phyloP scores from a whole-genome alignment of 352 stramenopile genomes.

The Phytophthora hybrid region DNA sequence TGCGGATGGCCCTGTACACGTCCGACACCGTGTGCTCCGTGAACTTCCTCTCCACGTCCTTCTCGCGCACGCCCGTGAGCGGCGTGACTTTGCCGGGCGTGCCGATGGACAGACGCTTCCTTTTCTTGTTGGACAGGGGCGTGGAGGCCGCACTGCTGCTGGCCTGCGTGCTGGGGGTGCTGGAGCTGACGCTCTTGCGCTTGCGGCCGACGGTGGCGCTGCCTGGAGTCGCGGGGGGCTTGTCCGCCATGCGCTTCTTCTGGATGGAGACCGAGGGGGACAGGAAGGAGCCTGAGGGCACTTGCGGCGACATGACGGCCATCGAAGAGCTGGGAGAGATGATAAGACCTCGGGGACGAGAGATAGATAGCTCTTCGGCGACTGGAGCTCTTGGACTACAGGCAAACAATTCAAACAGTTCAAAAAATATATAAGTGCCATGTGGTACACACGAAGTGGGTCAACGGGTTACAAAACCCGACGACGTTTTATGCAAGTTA shows the following conservation, averaged over 20 bases:
- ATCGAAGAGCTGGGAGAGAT: slow-evolving; percentile 9
- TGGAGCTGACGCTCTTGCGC: slow-evolving; percentile 54
- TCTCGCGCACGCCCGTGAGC: slow-evolving; percentile 58
- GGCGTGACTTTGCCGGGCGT: slow-evolving; percentile 80
- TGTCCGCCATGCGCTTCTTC: slow-evolving; percentile 22
- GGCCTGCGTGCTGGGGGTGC: slow-evolving; percentile 23
- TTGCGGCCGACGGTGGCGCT: slow-evolving; percentile 46
- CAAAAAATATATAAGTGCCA: background rate
- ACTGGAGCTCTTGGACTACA: slow-evolving; percentile 3
- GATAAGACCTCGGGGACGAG: slow-evolving; percentile 28
- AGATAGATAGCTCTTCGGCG: background rate
- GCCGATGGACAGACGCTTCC: slow-evolving; percentile 65
- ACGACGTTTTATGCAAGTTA: too few relatives aligned
- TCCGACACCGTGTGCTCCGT: slow-evolving; percentile 86
- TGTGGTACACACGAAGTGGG: background rate
- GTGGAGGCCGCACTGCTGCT: slow-evolving; percentile 28
- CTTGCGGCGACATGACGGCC: slow-evolving; percentile 29
- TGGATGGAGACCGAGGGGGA: slow-evolving; percentile 23
- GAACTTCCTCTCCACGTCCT: slow-evolving; percentile 80
- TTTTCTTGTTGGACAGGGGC: slow-evolving; percentile 57
- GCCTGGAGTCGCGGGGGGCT: slow-evolving; percentile 1
- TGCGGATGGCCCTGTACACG: slow-evolving; percentile 94
- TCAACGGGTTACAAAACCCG: background rate
- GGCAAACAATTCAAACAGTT: background rate
- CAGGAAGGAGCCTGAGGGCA: slow-evolving; percentile 22